Base-by-base conservation (phyloP, 306 rosid species). In the Echinosophora koreensis region DNA sequence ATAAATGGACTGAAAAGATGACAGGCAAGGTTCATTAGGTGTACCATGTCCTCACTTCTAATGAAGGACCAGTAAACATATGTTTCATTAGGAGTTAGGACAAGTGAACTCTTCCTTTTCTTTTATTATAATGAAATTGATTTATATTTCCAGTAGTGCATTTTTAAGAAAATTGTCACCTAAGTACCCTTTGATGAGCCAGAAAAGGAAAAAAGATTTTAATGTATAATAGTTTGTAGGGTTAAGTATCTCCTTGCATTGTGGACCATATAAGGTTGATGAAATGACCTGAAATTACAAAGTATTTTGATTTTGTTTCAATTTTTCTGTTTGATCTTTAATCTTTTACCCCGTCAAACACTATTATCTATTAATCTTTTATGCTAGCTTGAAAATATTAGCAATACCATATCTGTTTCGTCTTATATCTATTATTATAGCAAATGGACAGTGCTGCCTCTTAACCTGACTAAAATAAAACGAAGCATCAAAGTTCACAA, bases 391-490 rank as follows among this genome's bases (percentile, higher is more conserved):
- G 73, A 46, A 46, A 67, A 28, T 67, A 13, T 47, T 10, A 15
- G 9, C 9, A 47, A 12, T 39, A 27, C 67, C 42, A 39, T 47
- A 55, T 38, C 41, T 27, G 46, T 75, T 62, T 27, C 17, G 60
- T 79, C 61, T 46, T 70, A 57, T 32, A 73, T 58, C 30, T 39
- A 16, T 39, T 50, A 28, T 30, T 71, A 68, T 38, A n/a, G 76
- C 52, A 61, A 75, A 63, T 65, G 51, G 66, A 32, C 14, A 34
- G 14, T 34, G 66, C 59, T 54, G 50, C 49, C 59, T 77, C 74
- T 56, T 66, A 54, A 66, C 68, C 63, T 15, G 41, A 50, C 44
- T 46, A 54, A 64, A 66, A 35, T 51, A 49, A 63, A 34, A 46
- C 11, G 46, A 80, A 74, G 67, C 66, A 42, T 28, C 51, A 17